A percentile compares a stretch with the other conserved stretches of the same genome.
Evolutionary conservation across 2,329 filamentous ascomycete genomes (phyloP).

Genomic region (Scleromitrula shiraiana): DNA sequence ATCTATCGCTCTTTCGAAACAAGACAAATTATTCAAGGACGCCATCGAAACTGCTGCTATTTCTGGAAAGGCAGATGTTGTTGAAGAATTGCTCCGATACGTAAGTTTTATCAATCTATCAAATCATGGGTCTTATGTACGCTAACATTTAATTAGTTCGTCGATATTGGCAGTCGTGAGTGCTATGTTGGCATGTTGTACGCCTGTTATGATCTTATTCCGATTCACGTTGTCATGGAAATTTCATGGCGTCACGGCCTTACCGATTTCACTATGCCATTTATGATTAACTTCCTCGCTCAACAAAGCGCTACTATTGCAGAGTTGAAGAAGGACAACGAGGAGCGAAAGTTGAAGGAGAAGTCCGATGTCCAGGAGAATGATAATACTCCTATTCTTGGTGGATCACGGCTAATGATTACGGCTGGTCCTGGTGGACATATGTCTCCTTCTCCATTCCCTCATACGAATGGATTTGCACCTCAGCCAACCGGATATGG

Average conservation of each 20-base stretch:
- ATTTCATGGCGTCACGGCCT: conserved; percentile 95
- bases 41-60: conserved; percentile 96
- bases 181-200: conserved; percentile 99
- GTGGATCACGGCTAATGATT: conserved; percentile 84
- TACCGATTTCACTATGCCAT: conserved; percentile 97
- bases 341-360: conserved; percentile 78
- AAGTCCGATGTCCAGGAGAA: conserved; percentile 72
- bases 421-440: conserved; percentile 68
- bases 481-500: conserved; percentile 78
- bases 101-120: conserved; percentile 54
- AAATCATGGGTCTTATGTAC: conserved; percentile 26
- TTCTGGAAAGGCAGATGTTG: conserved; percentile 81
- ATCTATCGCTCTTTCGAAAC: conserved; percentile 93
- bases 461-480: conserved; percentile 79
- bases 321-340: conserved; percentile 86
- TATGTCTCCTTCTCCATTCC: conserved; percentile 55
- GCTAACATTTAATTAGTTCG: conserved; percentile 57
- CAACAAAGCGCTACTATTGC: conserved; percentile 86
- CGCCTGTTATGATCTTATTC: conserved; percentile 94
- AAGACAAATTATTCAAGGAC: conserved; percentile 99
- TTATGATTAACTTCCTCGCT: conserved; percentile 97
- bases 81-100: conserved; percentile 92
- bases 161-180: conserved; percentile 97
- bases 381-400: conserved; percentile 88
- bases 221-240: conserved; percentile 86